phyloP scores from a whole-genome alignment of 441 rosid genomes.

The Populus hybrid region DNA sequence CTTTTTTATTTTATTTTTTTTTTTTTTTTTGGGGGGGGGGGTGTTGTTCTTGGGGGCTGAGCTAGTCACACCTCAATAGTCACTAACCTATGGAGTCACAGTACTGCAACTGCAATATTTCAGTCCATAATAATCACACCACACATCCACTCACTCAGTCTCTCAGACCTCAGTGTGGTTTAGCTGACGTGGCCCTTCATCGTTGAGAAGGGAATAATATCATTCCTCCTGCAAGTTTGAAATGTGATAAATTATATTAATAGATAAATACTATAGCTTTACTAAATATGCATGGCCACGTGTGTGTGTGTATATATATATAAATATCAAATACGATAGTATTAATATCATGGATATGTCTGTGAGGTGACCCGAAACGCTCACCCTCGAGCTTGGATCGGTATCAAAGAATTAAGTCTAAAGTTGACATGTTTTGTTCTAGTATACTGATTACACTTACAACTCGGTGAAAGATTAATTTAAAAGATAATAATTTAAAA shows the following conservation, averaged over 20 bases:
- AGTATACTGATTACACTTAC: accelerated
- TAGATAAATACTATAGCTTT: no score
- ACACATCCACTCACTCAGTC: not conserved
- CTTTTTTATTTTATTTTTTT: no score
- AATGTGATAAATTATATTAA: no score
- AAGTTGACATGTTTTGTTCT: no score
- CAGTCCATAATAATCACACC: not conserved
- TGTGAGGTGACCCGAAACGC: no score
- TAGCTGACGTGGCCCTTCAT: constrained; percentile 14
- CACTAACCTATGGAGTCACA: not conserved
- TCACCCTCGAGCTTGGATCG: no score
- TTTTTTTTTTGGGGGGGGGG: not conserved
- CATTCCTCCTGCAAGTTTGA: not conserved
- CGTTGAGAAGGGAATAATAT: not conserved
- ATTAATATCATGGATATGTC: no score
- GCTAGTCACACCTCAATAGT: not conserved
- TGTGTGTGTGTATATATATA: no score
- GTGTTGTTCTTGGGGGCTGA: not conserved
- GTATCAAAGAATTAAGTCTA: no score
- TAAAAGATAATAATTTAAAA: no score
- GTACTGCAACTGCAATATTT: not conserved
- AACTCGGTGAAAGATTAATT: no score
- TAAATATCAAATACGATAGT: no score
- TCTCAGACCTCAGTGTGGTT: not conserved
- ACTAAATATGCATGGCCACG: not conserved